Evolutionary conservation across 768 basidiomycete species (phyloP), one percentile per base, ranked within the genome.

Genomic region (Cystobasidium ongulense): DNA sequence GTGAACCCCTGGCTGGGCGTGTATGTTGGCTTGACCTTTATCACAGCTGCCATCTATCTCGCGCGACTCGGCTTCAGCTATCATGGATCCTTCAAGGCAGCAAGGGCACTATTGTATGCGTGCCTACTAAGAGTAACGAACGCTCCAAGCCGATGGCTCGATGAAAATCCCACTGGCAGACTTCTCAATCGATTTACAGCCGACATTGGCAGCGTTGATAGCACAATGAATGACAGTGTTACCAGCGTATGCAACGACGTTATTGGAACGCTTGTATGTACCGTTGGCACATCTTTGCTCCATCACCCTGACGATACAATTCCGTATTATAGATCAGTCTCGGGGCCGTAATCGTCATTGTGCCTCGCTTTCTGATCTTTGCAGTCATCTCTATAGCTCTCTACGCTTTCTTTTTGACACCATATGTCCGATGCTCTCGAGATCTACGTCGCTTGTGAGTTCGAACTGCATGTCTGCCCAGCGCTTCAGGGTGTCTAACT

Each of bases 311-410:
- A 59, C 29, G 57, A 33, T 31, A 43, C 38, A 1, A 27, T 70
- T 39, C 11, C 8, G 35, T 17, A 67, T 36, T 71, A 3, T 8
- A 23, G 38, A n/a, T 29, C 50, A 73, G 72, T 10, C 50, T 73
- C 33, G 64, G 52, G 11, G 72, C 63, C 10, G 72, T 73, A 1
- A 15, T 73, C 10, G 21, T 50, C 18, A 46, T 73, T n/a, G 72
- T 73, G 13, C 72, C 72, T 35, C 27, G 50, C 21, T 73, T 73
- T 38, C 23, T 73, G 5, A 31, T 73, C 41, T 86, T 87, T 73
- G 88, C 89, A 0, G 62, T 88, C 17, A 82, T 87, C 79, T 88
- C 89, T 75, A 87, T 88, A 0, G 87, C 86, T 85, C 80, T 89
- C 21, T 90, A 90, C 79, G 82, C 88, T 63, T 85, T 87, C 35